These are phyloP conservation scores for Epichloe elymi DNA, from an alignment of 2,329 filamentous ascomycete genomes.

Conservation along the genomic window DNA sequence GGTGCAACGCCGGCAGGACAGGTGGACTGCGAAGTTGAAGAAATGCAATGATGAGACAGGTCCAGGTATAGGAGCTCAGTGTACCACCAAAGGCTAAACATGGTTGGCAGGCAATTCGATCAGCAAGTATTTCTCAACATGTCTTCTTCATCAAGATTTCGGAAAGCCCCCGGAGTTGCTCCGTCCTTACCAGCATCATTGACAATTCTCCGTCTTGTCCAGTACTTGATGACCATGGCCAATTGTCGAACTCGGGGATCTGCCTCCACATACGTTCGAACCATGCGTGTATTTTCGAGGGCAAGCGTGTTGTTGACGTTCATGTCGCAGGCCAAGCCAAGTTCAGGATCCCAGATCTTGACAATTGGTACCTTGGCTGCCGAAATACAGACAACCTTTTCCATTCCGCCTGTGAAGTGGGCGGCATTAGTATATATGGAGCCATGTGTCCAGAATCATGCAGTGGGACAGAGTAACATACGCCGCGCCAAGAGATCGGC, in stretches of 20 bases:
- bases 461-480: conserved; percentile 33
- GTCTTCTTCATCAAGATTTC: not conserved
- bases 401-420: conserved; percentile 67
- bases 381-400: conserved; percentile 88
- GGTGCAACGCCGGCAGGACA: conserved; percentile 74
- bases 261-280: conserved; percentile 89
- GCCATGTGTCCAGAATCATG: not conserved
- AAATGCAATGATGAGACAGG: conserved; percentile 95
- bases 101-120: conserved; percentile 3
- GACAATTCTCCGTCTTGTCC: conserved; percentile 82
- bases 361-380: conserved; percentile 96
- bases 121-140: conserved; percentile 6
- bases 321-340: conserved; percentile 86
- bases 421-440: not conserved
- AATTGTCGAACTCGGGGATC: conserved; percentile 82
- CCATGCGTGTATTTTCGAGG: conserved; percentile 94
- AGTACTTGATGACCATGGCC: conserved; percentile 95
- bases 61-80: conserved; percentile 97
- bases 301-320: conserved; percentile 97
- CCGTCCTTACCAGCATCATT: conserved; percentile 74
- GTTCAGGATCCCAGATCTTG: conserved; percentile 94
- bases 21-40: conserved; percentile 77
- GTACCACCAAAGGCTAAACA: conserved; percentile 73
- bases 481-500: conserved; percentile 74
- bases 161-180: not conserved